Base-by-base conservation (phyloP, 1,284 basidiomycete species). In the Kwoniella shivajii region DNA sequence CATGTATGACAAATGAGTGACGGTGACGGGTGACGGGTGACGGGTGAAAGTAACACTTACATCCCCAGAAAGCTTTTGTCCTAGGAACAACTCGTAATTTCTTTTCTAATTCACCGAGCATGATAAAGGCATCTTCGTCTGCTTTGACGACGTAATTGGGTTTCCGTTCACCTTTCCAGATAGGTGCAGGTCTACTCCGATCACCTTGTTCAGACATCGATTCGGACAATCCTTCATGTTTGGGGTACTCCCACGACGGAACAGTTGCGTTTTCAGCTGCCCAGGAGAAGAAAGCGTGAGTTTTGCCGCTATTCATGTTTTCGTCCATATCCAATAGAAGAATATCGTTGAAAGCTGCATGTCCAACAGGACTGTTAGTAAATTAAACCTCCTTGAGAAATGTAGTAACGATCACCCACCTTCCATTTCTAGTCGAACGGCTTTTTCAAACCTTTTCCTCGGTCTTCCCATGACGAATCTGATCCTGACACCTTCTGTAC, bases 111-210 rank as follows among this genome's bases (percentile, higher is more conserved):
- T 97, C 93, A 6, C 90, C 89, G 24, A 97, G 83, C 84, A 95
- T 93, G 55, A 96, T 85, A 71, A 97, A 95, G 11, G 90, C 85
- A 74, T 97, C 93, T 69, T 97, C 93, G 74, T 97, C 93, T 1
- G 88, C 89, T 79, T 97, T 97, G 66, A 89, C 85, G 36, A 97
- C 85, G 68, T 86, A 96, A 71, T 95, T 90, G 9, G 92, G 91
- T 37, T 86, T 82, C 41, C 61, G 65, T 49, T 76, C 75, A 3
- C 75, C 72, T n/a, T 49, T 55, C 58, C 65, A 71, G 2, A 72
- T 51, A 1, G 70, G 65, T 27, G 58, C 20, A 20, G 50, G 18
- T 46, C 43, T 16, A n/a, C 18, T n/a, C 9, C 6, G 20, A 6
- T 27, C 14, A 3, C 4, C 13, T 31, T 24, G 6, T 11, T 41